A percentile compares a stretch with the other conserved stretches of the same genome.
Conservation (phyloP, 495 filamentous ascomycete species). For the Penicillium paradoxum region DNA sequence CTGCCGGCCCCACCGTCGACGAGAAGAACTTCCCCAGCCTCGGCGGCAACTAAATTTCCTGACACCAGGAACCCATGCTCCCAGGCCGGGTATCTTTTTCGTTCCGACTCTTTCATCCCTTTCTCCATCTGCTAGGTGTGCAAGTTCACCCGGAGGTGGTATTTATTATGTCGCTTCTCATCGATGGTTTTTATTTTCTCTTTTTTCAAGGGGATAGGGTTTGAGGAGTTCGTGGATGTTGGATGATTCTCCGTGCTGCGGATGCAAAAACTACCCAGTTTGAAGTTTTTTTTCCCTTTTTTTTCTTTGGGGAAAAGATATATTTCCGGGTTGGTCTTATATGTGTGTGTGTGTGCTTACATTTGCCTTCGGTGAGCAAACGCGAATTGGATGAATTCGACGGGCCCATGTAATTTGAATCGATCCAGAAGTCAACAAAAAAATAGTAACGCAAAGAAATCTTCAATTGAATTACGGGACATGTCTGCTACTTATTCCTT, state of each 20-base stretch:
- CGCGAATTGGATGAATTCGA: slow-evolving; percentile 32
- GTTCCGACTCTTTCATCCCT: slow-evolving; percentile 11
- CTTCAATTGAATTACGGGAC: slow-evolving; percentile 10
- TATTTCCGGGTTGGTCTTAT: slow-evolving; percentile 14
- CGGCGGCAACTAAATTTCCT: slow-evolving; percentile 39
- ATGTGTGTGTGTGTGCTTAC: slow-evolving; percentile 18
- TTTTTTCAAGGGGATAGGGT: slow-evolving; percentile 10
- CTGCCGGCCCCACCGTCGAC: slow-evolving; percentile 39
- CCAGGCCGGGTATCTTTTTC: slow-evolving; percentile 4
- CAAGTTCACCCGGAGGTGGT: slow-evolving; percentile 8
- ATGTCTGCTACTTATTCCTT: not conserved
- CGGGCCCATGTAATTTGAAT: slow-evolving; percentile 36
- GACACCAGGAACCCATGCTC: slow-evolving; percentile 4
- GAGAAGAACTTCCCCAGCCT: slow-evolving; percentile 51
- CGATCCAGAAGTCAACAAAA: slow-evolving; percentile 31
- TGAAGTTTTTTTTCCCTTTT: not conserved
- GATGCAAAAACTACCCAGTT: slow-evolving; percentile 3
- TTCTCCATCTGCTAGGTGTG: slow-evolving; percentile 9
- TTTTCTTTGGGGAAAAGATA: slow-evolving; percentile 10
- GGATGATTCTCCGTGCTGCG: slow-evolving; percentile 1
- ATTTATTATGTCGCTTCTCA: slow-evolving; percentile 9
- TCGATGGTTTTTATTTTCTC: slow-evolving; percentile 13
- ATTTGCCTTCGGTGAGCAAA: slow-evolving; percentile 26
- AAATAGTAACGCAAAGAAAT: slow-evolving; percentile 25
- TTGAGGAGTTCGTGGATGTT: slow-evolving; percentile 3